Base-by-base conservation (phyloP, 306 rosid genomes). In the Canavalia gladiata region DNA sequence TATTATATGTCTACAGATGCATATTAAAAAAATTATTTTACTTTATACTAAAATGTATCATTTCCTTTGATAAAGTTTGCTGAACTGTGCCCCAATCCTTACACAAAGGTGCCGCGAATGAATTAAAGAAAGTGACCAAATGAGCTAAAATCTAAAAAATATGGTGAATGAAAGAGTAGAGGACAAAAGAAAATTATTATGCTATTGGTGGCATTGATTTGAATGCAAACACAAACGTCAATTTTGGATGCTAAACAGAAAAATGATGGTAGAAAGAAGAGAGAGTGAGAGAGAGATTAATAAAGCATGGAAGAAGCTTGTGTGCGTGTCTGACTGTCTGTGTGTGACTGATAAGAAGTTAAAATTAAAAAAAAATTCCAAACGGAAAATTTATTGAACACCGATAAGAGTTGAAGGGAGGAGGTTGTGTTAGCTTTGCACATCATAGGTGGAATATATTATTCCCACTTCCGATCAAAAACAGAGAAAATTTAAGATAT, bases 371-470 rank as follows among this genome's bases (percentile, higher is more conserved):
- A 18, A 18, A 18, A 18, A 18, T 18, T 18, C 25, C 25, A 18
- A 18, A 18, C 25, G 25, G 25, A 18, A 18, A 18, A 18, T 18
- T 18, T 18, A 18, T 18, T 18, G 25, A 18, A 18, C 25, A 18
- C 78, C 41, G 55, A 54, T 6, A 28, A 54, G 37, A 49, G 35
- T 45, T 28, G 34, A 67, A 74, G 62, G 62, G 81, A 64, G 28
- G 64, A 75, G 45, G 56, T n/a, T 10, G 54, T 63, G 63, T 82
- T 49, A 18, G 39, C 43, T 83, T 67, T 60, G 18, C 68, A 25
- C 51, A 34, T 46, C 42, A 68, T 11, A 63, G 47, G 31, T 30
- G 64, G 65, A 77, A 83, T 50, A 63, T 33, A 28, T n/a, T 35
- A 47, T 43, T 76, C 39, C 54, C 12, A 43, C 28, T 67, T 68